Conservation (phyloP, 495 filamentous ascomycete species). For the Penicillium atrosanguineum region DNA sequence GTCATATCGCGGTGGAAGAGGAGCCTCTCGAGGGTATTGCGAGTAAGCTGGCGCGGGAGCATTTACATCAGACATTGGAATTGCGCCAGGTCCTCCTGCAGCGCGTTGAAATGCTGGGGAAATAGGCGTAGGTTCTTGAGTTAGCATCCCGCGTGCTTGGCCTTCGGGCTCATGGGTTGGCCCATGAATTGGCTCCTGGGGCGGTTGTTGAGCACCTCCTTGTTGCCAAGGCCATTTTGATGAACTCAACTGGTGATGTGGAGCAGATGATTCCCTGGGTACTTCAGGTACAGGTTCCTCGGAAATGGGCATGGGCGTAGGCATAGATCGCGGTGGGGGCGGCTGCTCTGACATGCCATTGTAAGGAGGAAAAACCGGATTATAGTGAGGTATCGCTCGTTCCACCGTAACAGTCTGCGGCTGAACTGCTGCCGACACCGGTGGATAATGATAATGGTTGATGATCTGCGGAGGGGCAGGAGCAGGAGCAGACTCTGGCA, state of each 20-base stretch:
- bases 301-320: not conserved
- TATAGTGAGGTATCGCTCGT: slow-evolving; percentile 24
- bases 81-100: slow-evolving; percentile 40
- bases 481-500: slow-evolving; percentile 9
- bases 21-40: slow-evolving; percentile 13
- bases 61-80: slow-evolving; percentile 46
- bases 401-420: slow-evolving; percentile 18
- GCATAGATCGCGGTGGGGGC: too few relatives aligned
- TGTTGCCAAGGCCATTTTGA: slow-evolving; percentile 10
- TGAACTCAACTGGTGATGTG: not conserved
- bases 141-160: not conserved
- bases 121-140: slow-evolving; percentile 30
- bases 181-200: not conserved
- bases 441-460: slow-evolving; percentile 10
- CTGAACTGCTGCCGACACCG: slow-evolving; percentile 7
- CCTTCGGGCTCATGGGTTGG: not conserved
- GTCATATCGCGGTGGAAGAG: slow-evolving; percentile 29
- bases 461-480: slow-evolving; percentile 13
- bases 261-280: slow-evolving; percentile 4
- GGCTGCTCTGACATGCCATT: not conserved
- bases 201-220: not conserved
- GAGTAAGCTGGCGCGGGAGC: slow-evolving; percentile 37
- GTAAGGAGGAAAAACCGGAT: slow-evolving; percentile 26
- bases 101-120: slow-evolving; percentile 42
- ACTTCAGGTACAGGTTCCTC: not conserved